Percentiles rank a stretch among this genome's conserved stretches.
These are phyloP conservation scores for Aspergillus fumigatus DNA, from an alignment of 2,329 filamentous ascomycete genomes.

Conservation along the genomic window DNA sequence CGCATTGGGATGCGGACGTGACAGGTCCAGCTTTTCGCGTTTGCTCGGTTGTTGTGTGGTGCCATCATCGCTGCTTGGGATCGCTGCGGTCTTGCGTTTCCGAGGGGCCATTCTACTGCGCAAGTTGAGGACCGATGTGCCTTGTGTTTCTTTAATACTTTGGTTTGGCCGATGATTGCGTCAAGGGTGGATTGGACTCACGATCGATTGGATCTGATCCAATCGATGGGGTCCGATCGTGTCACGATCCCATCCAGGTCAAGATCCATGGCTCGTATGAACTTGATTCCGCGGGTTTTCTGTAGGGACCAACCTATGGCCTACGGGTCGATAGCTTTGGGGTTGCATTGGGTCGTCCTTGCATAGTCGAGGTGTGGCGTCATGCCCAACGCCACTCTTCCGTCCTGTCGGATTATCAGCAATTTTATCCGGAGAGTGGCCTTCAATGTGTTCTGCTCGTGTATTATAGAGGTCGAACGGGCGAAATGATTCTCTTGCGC, in stretches of 20 bases:
- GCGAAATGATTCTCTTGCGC: too few species aligned
- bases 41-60: slow-evolving; percentile 14
- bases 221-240: background rate
- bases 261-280: background rate
- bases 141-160: background rate
- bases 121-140: background rate
- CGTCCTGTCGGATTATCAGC: too few species aligned
- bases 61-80: slow-evolving; percentile 1
- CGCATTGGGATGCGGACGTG: slow-evolving; percentile 29
- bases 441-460: too few species aligned
- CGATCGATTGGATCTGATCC: slow-evolving; percentile 3
- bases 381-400: background rate
- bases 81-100: slow-evolving; percentile 24
- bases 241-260: background rate
- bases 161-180: background rate
- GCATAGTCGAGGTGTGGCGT: background rate
- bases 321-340: background rate
- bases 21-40: slow-evolving; percentile 14
- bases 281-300: background rate
- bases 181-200: background rate
- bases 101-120: slow-evolving; percentile 15
- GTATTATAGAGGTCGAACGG: too few species aligned
- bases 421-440: too few species aligned
- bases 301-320: background rate
- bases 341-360: too few species aligned